A percentile compares a stretch with the other conserved stretches of the same genome.
Conservation (phyloP, 495 filamentous ascomycete genomes). For the Neurospora intermedia region DNA sequence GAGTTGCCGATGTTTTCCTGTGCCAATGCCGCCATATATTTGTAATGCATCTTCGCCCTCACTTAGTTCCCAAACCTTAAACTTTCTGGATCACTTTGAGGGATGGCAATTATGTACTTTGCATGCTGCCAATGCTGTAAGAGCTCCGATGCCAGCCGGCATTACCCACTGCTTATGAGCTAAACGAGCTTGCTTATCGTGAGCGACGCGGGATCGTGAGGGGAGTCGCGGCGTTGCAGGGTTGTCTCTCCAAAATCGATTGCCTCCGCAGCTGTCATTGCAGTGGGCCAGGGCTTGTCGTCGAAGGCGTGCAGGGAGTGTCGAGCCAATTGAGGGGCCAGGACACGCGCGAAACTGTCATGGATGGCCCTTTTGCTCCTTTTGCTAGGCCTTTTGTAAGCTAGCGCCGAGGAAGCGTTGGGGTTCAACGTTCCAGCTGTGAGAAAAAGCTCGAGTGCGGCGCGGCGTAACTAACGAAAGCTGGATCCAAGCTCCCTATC, state of each 20-base stretch:
- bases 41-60: neutral
- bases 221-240: neutral
- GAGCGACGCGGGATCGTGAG: neutral
- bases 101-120: neutral
- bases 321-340: neutral
- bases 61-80: neutral
- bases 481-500: slow-evolving; percentile 19
- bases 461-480: slow-evolving; percentile 1
- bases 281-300: neutral
- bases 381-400: slow-evolving; percentile 11
- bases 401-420: slow-evolving; percentile 20
- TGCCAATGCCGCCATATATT: neutral
- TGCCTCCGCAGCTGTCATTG: neutral
- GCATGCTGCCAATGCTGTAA: neutral
- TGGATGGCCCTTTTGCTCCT: slow-evolving; percentile 8
- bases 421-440: slow-evolving; percentile 24
- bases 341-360: neutral
- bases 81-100: neutral
- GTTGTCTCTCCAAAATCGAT: neutral
- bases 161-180: neutral
- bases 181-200: neutral
- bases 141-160: neutral
- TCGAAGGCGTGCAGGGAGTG: neutral
- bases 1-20: neutral
- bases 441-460: slow-evolving; percentile 1